Base-by-base conservation (phyloP, 2,329 filamentous ascomycete species). In the Apiospora sp. region DNA sequence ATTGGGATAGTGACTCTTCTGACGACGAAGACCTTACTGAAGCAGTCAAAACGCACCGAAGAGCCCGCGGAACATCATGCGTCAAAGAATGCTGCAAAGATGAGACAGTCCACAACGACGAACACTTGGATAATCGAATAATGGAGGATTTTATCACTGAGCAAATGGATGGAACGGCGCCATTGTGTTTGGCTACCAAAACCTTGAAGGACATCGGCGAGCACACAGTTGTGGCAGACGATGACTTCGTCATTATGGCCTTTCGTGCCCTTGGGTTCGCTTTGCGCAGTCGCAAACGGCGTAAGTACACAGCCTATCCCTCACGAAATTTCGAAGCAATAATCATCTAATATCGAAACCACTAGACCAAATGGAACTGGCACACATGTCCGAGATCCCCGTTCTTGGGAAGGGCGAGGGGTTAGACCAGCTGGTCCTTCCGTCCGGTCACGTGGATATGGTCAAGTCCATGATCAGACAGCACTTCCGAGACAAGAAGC, bases 391-490 rank as follows among this genome's bases (percentile, higher is more conserved):
- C 22, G 64, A 68, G 7, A 24, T 68, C 1, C n/a, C 64, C 43
- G 46, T 30, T 16, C 37, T 68, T 24, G 64, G 64, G 0, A 37
- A 43, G 0, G 64, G 64, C 6, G 64, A 68, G 12, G 64, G 64
- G 24, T 30, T 54, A 0, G 51, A 54, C 13, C 51, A 54, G 14
- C 24, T 54, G 12, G 51, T 54, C 3, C 51, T 54, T 10, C 51
- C 51, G 2, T 1, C 24, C 4, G 51, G 61, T 14, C 61, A 67
- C 24, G 10, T 12, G 5, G 19, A 67, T 5, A 67, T 67, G 61
- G 61, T 67, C 0, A 67, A 67, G 34, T 67, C 61, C n/a, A 67
- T 67, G 61, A 67, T 67, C 12, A 24, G 34, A 16, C 34, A 67
- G 61, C 61, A 67, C n/a, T 24, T 67, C 8, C 34, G 61, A 8